Conservation (phyloP, 2,329 filamentous ascomycete species). For the Sordariomycetes sp. region DNA sequence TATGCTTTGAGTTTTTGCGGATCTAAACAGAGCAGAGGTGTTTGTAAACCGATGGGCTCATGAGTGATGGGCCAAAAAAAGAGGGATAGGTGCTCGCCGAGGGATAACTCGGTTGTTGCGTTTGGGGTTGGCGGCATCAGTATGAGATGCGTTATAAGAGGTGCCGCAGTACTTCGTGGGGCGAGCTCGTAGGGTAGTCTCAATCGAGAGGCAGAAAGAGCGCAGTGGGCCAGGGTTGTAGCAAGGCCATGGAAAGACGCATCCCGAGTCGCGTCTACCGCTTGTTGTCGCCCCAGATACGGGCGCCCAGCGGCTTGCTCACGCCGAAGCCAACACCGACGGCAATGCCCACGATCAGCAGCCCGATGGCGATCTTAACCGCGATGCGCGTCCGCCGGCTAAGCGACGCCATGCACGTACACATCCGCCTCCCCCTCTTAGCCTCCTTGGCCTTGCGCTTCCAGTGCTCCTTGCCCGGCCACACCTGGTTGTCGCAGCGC, state of each 20-base stretch:
- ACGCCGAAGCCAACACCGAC: constrained; percentile 49
- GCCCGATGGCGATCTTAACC: constrained; percentile 39
- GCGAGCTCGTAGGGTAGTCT: too few species aligned
- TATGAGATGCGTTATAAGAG: too few species aligned
- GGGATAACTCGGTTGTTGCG: too few species aligned
- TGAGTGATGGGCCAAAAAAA: too few species aligned
- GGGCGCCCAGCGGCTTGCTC: constrained; percentile 49
- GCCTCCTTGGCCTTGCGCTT: constrained; percentile 46
- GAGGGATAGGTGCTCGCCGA: too few species aligned
- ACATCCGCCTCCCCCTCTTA: constrained; percentile 34
- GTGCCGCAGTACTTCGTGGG: too few species aligned
- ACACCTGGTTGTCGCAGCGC: constrained; percentile 42
- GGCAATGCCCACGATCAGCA: constrained; percentile 41
- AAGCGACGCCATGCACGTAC: constrained; percentile 41
- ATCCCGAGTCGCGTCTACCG: background rate
- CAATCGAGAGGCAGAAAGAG: too few species aligned
- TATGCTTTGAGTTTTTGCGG: too few species aligned
- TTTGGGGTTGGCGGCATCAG: too few species aligned
- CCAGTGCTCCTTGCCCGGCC: constrained; percentile 51
- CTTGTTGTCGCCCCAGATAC: constrained; percentile 37
- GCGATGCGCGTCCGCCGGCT: constrained; percentile 43
- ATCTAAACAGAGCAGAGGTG: too few species aligned
- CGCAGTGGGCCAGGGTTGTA: background rate
- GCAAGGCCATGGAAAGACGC: background rate
- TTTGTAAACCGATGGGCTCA: too few species aligned